These are phyloP conservation scores for Podila epicladia DNA, from an alignment of 192 early-diverging fungal genomes.

Conservation along the genomic window DNA sequence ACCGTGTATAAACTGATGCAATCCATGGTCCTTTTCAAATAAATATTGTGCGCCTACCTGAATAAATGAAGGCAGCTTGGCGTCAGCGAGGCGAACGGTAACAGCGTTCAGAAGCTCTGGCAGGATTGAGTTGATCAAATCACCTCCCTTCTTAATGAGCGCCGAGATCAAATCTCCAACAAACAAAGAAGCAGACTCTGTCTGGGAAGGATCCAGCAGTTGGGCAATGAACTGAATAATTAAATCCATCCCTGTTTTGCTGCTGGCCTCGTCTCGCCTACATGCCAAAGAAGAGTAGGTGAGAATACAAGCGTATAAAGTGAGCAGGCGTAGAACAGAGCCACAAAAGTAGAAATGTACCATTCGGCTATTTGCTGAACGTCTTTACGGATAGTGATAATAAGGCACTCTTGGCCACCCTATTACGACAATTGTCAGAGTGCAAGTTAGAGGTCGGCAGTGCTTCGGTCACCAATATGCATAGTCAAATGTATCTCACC, in stretches of 20 bases:
- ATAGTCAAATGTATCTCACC: conserved; percentile 19
- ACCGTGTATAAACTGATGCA: no score
- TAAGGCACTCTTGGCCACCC: conserved; percentile 87
- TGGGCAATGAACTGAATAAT: conserved; percentile 84
- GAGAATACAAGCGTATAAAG: no score
- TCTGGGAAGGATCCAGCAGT: conserved; percentile 73
- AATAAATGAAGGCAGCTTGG: conserved; percentile 81
- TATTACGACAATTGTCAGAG: background rate
- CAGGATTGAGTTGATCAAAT: conserved; percentile 66
- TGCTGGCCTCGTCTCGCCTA: conserved; percentile 44
- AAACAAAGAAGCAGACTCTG: conserved; percentile 84
- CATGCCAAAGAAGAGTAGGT: background rate
- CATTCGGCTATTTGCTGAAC: conserved; percentile 76
- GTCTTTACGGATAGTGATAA: conserved; percentile 81
- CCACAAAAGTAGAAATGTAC: conserved; percentile 37
- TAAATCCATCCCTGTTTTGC: conserved; percentile 76
- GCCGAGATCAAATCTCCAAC: conserved; percentile 89
- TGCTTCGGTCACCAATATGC: background rate
- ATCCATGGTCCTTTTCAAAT: no score
- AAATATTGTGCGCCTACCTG: conserved; percentile 53
- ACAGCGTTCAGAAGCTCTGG: conserved; percentile 84
- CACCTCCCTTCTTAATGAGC: conserved; percentile 79
- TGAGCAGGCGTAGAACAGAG: no score
- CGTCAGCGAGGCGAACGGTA: conserved; percentile 69
- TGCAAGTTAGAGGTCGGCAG: background rate